Percentiles rank a stretch among this genome's conserved stretches.
Conservation (phyloP, 2,329 filamentous ascomycete genomes). For the Rugonectria rugulosa region DNA sequence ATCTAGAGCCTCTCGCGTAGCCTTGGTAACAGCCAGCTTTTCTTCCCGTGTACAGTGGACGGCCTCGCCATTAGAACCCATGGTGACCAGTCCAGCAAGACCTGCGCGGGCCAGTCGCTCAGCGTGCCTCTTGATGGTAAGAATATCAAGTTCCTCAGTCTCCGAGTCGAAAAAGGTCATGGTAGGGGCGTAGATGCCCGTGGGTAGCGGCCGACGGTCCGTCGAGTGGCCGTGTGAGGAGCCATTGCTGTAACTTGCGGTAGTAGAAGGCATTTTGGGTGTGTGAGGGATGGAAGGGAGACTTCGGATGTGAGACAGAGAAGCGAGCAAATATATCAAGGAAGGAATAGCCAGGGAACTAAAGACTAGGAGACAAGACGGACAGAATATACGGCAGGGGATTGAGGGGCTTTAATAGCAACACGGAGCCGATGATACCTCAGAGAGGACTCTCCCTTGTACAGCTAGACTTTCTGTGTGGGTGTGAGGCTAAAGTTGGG, state of each 20-base stretch:
- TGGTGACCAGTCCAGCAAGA: constrained; percentile 81
- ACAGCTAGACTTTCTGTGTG: constrained; percentile 23
- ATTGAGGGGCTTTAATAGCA: constrained; percentile 37
- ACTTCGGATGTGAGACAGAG: constrained; percentile 1
- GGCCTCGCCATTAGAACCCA: constrained; percentile 92
- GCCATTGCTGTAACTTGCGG: constrained; percentile 29
- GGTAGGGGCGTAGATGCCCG: constrained; percentile 86
- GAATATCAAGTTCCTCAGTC: constrained; percentile 85
- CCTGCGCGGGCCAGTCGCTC: constrained; percentile 79
- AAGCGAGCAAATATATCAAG: constrained; percentile 1
- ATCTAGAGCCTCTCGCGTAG: constrained; percentile 83
- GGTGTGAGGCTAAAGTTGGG: constrained; percentile 38
- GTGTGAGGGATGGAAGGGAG: constrained; percentile 11
- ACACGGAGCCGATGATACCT: constrained; percentile 24
- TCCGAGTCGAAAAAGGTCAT: constrained; percentile 89
- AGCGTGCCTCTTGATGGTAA: constrained; percentile 81
- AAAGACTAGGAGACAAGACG: constrained; percentile 16
- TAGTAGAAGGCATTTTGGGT: constrained; percentile 39
- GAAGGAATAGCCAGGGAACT: constrained; percentile 15
- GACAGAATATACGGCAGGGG: constrained; percentile 25
- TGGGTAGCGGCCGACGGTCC: constrained; percentile 67
- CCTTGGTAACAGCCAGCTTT: constrained; percentile 76
- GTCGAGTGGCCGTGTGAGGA: constrained; percentile 33
- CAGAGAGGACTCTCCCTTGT: constrained; percentile 20
- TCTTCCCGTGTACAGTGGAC: constrained; percentile 83